Conservation (phyloP, 495 filamentous ascomycete genomes). For the Staphylotrichum tortipilum region DNA sequence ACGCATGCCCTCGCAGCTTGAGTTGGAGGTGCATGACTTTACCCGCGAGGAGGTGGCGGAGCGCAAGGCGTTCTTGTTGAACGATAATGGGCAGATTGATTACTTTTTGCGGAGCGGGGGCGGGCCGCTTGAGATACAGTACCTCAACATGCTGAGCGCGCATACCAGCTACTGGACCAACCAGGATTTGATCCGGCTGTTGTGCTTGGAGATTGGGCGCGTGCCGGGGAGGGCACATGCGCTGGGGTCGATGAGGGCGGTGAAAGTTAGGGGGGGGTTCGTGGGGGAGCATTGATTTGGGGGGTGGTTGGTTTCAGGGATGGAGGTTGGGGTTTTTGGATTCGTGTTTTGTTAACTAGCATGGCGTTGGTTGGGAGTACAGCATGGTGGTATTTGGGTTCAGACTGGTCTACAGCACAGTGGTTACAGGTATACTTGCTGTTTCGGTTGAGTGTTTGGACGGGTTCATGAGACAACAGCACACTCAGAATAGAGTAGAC, state of each 20-base stretch:
- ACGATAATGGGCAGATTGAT: constrained; percentile 94
- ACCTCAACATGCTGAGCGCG: constrained; percentile 94
- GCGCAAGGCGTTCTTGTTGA: constrained; percentile 75
- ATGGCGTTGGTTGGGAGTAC: too few relatives aligned
- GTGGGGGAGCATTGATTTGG: background rate
- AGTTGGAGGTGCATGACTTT: constrained; percentile 94
- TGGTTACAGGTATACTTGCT: too few relatives aligned
- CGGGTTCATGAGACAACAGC: too few relatives aligned
- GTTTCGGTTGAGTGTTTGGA: too few relatives aligned
- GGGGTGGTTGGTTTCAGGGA: background rate
- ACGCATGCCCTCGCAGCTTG: constrained; percentile 83
- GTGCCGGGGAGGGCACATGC: constrained; percentile 59
- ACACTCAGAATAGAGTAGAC: too few relatives aligned
- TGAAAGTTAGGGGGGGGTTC: constrained; percentile 49
- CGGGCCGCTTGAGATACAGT: constrained; percentile 85
- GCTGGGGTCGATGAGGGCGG: constrained; percentile 59
- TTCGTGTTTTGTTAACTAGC: background rate
- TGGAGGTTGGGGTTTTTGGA: background rate
- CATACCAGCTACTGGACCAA: constrained; percentile 90
- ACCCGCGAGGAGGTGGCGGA: constrained; percentile 87
- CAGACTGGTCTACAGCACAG: too few relatives aligned
- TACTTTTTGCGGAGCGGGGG: constrained; percentile 72
- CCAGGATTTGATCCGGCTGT: constrained; percentile 73
- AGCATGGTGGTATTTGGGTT: too few relatives aligned
- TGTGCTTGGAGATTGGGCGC: constrained; percentile 81